A percentile compares a stretch with the other conserved stretches of the same genome.
phyloP scores from a whole-genome alignment of 192 early-diverging fungal genomes.

The Podila clonocystis region DNA sequence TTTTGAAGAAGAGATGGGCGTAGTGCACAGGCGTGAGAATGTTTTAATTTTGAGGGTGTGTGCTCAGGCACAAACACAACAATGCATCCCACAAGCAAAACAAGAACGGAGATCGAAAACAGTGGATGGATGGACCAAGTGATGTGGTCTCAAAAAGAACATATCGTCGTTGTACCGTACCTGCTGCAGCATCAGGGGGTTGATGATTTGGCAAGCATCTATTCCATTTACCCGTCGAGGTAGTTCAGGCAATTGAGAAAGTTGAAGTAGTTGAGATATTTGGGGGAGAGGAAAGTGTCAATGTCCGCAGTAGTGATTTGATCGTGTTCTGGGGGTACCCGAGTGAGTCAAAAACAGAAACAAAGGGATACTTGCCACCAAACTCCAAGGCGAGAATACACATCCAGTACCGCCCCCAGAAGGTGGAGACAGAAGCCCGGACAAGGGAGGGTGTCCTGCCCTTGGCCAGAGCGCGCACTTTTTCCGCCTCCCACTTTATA shows the following conservation, averaged over 20 bases:
- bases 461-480: conserved; percentile 12
- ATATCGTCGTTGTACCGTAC: background rate
- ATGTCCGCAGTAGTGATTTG: no score
- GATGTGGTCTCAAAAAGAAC: background rate
- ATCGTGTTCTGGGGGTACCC: no score
- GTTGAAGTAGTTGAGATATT: background rate
- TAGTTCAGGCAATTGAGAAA: background rate
- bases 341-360: background rate
- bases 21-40: background rate
- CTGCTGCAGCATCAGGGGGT: conserved; percentile 29
- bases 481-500: conserved; percentile 24
- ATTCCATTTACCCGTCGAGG: background rate
- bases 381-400: conserved; percentile 30
- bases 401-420: conserved; percentile 31
- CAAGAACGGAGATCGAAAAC: background rate
- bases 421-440: conserved; percentile 18
- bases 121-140: background rate
- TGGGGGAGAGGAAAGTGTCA: background rate
- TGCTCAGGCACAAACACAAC: background rate
- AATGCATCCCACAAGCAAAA: background rate
- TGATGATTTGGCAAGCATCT: conserved; percentile 36
- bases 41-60: background rate
- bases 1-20: background rate
- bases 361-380: conserved; percentile 23
- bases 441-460: conserved; percentile 25